phyloP scores from a whole-genome alignment of 129 eudicot genomes.

The Tagetes erecta region DNA sequence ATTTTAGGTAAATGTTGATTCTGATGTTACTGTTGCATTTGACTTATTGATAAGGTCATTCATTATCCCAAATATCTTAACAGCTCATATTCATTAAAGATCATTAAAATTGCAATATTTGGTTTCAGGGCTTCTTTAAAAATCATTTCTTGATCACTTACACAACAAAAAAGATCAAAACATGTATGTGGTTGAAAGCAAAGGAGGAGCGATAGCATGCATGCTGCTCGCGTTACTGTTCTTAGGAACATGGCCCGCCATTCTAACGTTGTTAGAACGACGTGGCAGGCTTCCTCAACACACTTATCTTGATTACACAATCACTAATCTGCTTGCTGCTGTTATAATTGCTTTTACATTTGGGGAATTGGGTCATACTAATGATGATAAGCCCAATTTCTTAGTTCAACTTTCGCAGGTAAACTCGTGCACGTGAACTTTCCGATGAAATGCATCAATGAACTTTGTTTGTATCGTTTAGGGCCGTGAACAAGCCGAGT shows the following conservation, averaged over 20 bases:
- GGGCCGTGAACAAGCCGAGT: no score
- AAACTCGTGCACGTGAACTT: neutral
- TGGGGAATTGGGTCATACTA: constrained; percentile 71
- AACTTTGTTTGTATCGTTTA: neutral
- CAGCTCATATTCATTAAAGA: constrained; percentile 1
- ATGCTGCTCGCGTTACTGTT: constrained; percentile 70
- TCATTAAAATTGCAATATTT: neutral
- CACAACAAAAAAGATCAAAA: constrained; percentile 21
- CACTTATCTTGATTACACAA: constrained; percentile 83
- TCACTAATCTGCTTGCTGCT: constrained; percentile 83
- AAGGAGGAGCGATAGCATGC: constrained; percentile 90
- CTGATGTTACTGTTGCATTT: constrained; percentile 4
- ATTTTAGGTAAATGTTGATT: neutral
- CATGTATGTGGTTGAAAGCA: constrained; percentile 87
- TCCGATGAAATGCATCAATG: neutral
- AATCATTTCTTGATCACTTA: constrained; percentile 20
- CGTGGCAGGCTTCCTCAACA: constrained; percentile 98
- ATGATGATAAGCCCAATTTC: constrained; percentile 60
- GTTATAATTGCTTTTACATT: constrained; percentile 78
- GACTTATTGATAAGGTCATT: constrained; percentile 8
- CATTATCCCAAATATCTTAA: neutral
- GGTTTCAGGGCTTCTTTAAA: constrained; percentile 29
- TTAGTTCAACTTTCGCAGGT: constrained; percentile 82
- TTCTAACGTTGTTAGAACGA: constrained; percentile 72
- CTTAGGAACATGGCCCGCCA: constrained; percentile 97